Evolutionary conservation across 352 stramenopile species (phyloP).

Genomic region (Elongisporangium anandrum): DNA sequence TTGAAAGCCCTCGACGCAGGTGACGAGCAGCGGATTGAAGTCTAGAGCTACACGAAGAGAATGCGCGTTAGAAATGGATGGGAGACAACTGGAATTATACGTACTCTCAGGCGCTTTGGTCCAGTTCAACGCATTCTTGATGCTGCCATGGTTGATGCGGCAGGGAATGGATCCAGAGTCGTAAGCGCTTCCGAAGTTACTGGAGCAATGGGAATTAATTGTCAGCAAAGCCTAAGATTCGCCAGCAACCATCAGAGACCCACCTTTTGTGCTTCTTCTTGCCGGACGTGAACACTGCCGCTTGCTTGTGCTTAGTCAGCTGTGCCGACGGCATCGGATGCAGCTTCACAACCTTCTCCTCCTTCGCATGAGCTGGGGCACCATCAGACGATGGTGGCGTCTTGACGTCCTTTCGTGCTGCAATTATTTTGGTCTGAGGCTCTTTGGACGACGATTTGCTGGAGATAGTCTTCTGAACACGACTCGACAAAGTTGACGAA

Average conservation of each 20-base stretch:
- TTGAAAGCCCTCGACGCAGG: constrained; percentile 63
- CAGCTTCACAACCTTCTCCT: constrained; percentile 5
- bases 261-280: constrained; percentile 82
- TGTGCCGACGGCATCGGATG: constrained; percentile 45
- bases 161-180: constrained; percentile 66
- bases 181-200: constrained; percentile 68
- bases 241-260: constrained; percentile 2
- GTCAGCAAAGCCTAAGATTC: background rate
- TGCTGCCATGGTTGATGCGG: constrained; percentile 76
- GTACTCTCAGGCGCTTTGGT: constrained; percentile 54
- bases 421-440: background rate
- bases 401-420: constrained; percentile 17
- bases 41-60: constrained; percentile 32
- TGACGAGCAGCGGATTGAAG: constrained; percentile 68
- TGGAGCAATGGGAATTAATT: constrained; percentile 8
- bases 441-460: background rate
- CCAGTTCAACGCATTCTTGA: constrained; percentile 72
- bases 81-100: constrained; percentile 4
- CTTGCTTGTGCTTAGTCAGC: constrained; percentile 75
- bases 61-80: background rate
- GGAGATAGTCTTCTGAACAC: background rate
- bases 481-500: background rate
- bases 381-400: constrained; percentile 1
- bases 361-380: background rate
- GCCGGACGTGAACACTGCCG: constrained; percentile 52